A percentile compares a stretch with the other conserved stretches of the same genome.
Conservation (phyloP, 2,329 filamentous ascomycete species). For the Hortaea werneckii region DNA sequence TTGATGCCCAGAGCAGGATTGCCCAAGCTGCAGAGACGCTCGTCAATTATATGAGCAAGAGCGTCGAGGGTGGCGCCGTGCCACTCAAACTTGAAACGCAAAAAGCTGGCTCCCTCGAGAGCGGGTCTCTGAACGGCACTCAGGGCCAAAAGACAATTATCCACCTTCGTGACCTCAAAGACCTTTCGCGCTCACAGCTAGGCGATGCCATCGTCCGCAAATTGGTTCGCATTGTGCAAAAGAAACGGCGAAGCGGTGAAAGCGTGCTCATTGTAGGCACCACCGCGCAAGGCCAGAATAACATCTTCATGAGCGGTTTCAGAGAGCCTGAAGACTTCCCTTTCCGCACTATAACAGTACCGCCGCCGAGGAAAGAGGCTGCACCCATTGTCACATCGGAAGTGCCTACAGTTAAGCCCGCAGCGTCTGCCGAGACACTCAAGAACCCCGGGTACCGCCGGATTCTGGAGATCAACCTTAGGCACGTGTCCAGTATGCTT, state of each 20-base stretch:
- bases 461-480: constrained; percentile 48
- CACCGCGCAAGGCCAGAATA: constrained; percentile 38
- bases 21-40: neutral
- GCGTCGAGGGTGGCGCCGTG: neutral
- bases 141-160: constrained; percentile 47
- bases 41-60: neutral
- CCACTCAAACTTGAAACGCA: neutral
- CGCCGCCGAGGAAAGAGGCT: constrained; percentile 32
- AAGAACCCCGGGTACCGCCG: constrained; percentile 12
- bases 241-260: constrained; percentile 59
- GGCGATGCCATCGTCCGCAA: constrained; percentile 60
- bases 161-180: constrained; percentile 66
- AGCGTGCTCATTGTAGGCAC: constrained; percentile 73
- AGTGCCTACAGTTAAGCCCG: neutral
- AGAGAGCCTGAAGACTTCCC: constrained; percentile 32
- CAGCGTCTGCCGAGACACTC: neutral
- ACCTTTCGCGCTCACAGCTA: constrained; percentile 59
- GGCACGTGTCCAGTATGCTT: constrained; percentile 56
- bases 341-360: constrained; percentile 45
- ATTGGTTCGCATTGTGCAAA: constrained; percentile 61
- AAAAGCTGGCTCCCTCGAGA: neutral
- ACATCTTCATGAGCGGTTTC: constrained; percentile 5
- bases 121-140: neutral
- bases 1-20: neutral
- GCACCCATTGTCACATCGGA: constrained; percentile 5